Conservation (phyloP, 208 protist genomes). For the Phytomonas sp. region DNA sequence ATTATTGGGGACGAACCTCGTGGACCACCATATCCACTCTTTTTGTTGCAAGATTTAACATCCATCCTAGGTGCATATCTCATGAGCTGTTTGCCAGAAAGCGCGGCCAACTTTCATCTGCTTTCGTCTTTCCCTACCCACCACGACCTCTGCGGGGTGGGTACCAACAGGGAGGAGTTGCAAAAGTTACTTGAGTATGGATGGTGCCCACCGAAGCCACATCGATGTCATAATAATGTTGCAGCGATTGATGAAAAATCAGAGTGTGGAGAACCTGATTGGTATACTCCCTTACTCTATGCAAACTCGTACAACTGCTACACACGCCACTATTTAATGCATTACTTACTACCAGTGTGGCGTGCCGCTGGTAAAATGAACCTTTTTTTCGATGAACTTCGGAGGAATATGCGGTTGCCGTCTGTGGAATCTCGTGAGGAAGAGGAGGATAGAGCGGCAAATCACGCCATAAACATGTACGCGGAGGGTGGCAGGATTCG, state of each 20-base stretch:
- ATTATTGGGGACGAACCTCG: conserved; percentile 22
- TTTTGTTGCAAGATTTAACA: conserved; percentile 21
- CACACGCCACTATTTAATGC: background rate
- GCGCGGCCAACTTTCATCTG: conserved; percentile 9
- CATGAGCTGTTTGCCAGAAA: conserved; percentile 26
- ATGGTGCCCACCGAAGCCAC: background rate
- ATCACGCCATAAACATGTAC: too few species aligned
- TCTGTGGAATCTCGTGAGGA: background rate
- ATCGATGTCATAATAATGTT: background rate
- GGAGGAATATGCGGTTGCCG: background rate
- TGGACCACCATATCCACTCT: conserved; percentile 29
- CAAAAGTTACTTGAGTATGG: background rate
- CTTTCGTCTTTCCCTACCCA: background rate
- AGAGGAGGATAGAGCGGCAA: too few species aligned
- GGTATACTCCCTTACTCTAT: background rate
- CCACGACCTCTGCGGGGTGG: background rate
- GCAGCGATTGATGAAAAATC: background rate
- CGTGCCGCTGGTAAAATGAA: conserved; percentile 21
- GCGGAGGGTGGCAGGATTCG: background rate
- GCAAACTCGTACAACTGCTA: background rate
- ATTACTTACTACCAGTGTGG: conserved; percentile 45
- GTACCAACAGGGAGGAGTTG: background rate
- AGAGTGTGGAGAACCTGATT: background rate
- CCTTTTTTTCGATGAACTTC: conserved; percentile 17
- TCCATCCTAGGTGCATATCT: conserved; percentile 15